These are phyloP conservation scores for Ogataea dorogensis DNA, from an alignment of 805 yeast genomes.

Conservation along the genomic window DNA sequence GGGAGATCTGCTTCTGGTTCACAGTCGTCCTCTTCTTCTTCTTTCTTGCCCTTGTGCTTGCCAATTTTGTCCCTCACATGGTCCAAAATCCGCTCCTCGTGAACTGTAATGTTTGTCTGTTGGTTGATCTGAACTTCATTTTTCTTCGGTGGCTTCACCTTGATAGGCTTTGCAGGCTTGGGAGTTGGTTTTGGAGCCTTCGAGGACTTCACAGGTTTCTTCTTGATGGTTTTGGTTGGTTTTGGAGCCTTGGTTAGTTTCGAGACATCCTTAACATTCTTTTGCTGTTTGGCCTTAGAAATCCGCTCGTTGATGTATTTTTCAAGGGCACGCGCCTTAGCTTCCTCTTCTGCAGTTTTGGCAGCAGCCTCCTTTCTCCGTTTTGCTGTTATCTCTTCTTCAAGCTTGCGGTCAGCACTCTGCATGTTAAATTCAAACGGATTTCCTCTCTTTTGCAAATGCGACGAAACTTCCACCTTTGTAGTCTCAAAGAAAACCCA, in stretches of 20 bases:
- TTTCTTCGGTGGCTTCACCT: neutral
- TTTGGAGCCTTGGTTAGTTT: neutral
- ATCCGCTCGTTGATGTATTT: conserved; percentile 5
- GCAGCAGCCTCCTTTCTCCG: neutral
- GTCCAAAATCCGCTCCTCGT: conserved; percentile 6
- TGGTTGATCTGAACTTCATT: no score
- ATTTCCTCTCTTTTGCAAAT: conserved; percentile 3
- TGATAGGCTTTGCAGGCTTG: conserved; percentile 1
- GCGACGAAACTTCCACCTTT: conserved; percentile 1
- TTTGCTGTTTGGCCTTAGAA: conserved; percentile 1
- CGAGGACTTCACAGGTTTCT: no score
- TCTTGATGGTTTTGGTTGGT: neutral
- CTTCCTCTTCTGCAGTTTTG: conserved; percentile 9
- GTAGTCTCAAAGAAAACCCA: conserved; percentile 4
- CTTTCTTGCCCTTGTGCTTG: conserved; percentile 2
- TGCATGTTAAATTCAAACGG: conserved; percentile 6
- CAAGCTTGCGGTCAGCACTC: neutral
- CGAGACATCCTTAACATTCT: neutral
- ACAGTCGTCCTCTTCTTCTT: conserved; percentile 14
- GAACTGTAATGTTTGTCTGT: no score
- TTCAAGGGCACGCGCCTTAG: conserved; percentile 2
- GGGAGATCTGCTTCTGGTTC: neutral
- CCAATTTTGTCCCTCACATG: conserved; percentile 3
- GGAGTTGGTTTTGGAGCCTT: neutral
- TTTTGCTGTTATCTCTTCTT: neutral